A percentile compares a stretch with the other conserved stretches of the same genome.
phyloP scores from a whole-genome alignment of 2,329 filamentous ascomycete genomes.

The Aspergillus alliaceus region DNA sequence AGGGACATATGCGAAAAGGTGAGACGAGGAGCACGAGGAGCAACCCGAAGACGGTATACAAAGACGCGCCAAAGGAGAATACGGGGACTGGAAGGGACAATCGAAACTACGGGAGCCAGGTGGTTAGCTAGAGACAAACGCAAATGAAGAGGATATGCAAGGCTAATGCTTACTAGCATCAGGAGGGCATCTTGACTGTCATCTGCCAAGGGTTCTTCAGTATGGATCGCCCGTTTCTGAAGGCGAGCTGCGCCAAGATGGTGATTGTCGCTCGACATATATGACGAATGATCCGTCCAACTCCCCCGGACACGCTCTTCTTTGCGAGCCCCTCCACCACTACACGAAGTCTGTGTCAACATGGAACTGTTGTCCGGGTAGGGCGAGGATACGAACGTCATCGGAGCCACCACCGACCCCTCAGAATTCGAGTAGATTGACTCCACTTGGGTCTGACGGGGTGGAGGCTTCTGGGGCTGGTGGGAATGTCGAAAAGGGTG shows the following conservation, averaged over 20 bases:
- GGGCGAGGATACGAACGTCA: slow-evolving; percentile 23
- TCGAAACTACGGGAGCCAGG: slow-evolving; percentile 45
- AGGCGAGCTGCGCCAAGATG: slow-evolving; percentile 22
- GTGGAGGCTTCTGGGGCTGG: slow-evolving; percentile 3
- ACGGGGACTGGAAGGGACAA: slow-evolving; percentile 55
- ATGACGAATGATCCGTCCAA: slow-evolving; percentile 36
- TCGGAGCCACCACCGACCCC: slow-evolving; percentile 15
- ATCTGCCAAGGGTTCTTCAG: slow-evolving; percentile 27
- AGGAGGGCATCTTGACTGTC: slow-evolving; percentile 44
- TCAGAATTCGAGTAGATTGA: slow-evolving; percentile 19
- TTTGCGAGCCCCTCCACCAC: slow-evolving; percentile 27
- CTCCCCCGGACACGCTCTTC: slow-evolving; percentile 32
- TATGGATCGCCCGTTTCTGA: slow-evolving; percentile 28
- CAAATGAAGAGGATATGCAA: not conserved
- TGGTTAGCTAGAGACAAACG: slow-evolving; percentile 13
- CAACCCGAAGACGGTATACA: slow-evolving; percentile 56
- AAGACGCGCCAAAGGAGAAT: slow-evolving; percentile 53
- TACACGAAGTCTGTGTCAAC: slow-evolving; percentile 26
- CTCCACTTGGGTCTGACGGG: slow-evolving; percentile 15
- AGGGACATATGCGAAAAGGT: slow-evolving; percentile 56
- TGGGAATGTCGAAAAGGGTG: slow-evolving; percentile 13
- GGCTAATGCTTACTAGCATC: slow-evolving; percentile 38
- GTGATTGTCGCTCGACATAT: slow-evolving; percentile 33
- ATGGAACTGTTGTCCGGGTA: slow-evolving; percentile 22
- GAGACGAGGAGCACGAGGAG: slow-evolving; percentile 52